phyloP scores from a whole-genome alignment of 805 yeast genomes.

The Ogataea philodendri region DNA sequence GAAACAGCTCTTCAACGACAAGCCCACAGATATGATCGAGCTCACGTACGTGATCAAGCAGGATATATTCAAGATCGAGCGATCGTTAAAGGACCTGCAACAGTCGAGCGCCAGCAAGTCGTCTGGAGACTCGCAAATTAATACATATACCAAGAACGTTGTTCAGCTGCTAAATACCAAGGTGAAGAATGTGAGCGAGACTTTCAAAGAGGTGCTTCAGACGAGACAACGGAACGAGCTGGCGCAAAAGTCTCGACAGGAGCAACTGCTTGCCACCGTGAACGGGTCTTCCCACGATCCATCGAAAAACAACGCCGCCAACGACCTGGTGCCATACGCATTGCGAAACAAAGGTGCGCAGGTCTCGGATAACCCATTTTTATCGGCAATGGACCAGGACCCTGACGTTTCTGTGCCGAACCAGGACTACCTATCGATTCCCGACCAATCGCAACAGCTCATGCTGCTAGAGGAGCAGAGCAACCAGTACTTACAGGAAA shows the following conservation, averaged over 20 bases:
- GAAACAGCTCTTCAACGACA: constrained; percentile 89
- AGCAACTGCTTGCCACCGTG: constrained; percentile 67
- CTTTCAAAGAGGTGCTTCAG: constrained; percentile 86
- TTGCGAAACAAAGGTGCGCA: constrained; percentile 23
- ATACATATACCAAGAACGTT: constrained; percentile 79
- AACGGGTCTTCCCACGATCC: constrained; percentile 20
- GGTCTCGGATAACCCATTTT: constrained; percentile 38
- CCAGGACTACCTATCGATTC: constrained; percentile 62
- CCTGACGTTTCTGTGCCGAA: constrained; percentile 35
- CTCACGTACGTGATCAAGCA: constrained; percentile 85
- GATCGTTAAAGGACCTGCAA: constrained; percentile 59
- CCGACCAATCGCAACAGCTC: constrained; percentile 82
- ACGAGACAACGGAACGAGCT: constrained; percentile 81
- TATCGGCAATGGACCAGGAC: constrained; percentile 26
- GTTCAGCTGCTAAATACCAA: constrained; percentile 83
- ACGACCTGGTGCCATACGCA: constrained; percentile 28
- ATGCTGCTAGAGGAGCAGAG: constrained; percentile 83
- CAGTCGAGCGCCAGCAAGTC: constrained; percentile 40
- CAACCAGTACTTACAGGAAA: constrained; percentile 70
- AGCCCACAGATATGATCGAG: constrained; percentile 91
- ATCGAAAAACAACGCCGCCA: constrained; percentile 7
- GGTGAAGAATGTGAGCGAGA: constrained; percentile 88
- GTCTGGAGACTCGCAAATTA: constrained; percentile 57
- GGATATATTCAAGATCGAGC: constrained; percentile 79
- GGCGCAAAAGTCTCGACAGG: constrained; percentile 76